Percentiles rank a stretch among this genome's conserved stretches.
Evolutionary conservation across 2,329 filamentous ascomycete genomes (phyloP).

Genomic region (Penicillium sp.): DNA sequence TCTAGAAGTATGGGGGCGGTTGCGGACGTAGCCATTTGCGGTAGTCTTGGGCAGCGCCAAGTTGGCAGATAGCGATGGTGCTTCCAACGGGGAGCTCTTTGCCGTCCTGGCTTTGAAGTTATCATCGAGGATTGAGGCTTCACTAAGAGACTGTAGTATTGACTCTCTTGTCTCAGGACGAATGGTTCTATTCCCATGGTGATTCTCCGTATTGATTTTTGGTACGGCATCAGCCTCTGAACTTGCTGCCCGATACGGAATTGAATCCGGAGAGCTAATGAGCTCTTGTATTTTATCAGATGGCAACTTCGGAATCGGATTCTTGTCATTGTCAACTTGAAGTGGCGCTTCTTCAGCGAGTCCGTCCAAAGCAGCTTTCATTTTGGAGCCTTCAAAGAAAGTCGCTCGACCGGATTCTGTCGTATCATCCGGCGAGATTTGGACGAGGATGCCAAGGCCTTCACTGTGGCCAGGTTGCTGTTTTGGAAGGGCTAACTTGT

Average conservation of each 20-base stretch:
- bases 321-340: conserved; percentile 21
- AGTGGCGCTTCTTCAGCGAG: conserved; percentile 22
- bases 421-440: conserved; percentile 7
- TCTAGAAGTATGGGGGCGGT: conserved; percentile 27
- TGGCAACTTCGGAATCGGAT: conserved; percentile 48
- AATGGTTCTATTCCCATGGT: conserved; percentile 3
- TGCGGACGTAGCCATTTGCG: conserved; percentile 21
- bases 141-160: conserved; percentile 21
- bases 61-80: conserved; percentile 18
- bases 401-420: conserved; percentile 18
- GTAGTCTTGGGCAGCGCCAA: conserved; percentile 13
- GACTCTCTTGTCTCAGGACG: conserved; percentile 13
- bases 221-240: conserved; percentile 17
- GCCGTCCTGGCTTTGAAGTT: conserved; percentile 17
- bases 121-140: conserved; percentile 19
- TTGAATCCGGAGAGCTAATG: conserved; percentile 48
- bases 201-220: conserved; percentile 20
- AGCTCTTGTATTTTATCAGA: conserved; percentile 51
- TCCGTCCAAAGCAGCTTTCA: conserved; percentile 19
- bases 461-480: conserved; percentile 3
- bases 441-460: conserved; percentile 18
- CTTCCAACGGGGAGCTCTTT: conserved; percentile 24
- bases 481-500: no score
- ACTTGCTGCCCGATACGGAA: conserved; percentile 44
- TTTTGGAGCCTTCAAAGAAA: conserved; percentile 25